These are phyloP conservation scores for Naganishia vishniacii DNA, from an alignment of 768 basidiomycete species.

Conservation along the genomic window DNA sequence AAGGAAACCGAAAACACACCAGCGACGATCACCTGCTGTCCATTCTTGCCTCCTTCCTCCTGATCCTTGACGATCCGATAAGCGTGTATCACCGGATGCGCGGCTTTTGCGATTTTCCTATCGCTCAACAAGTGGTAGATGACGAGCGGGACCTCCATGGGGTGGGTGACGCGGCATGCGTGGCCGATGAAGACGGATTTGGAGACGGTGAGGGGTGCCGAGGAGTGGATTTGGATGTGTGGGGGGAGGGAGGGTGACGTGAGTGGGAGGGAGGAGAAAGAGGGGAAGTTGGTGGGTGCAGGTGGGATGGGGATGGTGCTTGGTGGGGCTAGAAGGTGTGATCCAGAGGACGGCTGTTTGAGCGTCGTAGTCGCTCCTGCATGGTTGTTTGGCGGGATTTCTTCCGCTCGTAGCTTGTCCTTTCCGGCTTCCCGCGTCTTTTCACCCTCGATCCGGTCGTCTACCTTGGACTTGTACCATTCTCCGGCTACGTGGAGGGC, in stretches of 20 bases:
- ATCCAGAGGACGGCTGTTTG: not conserved
- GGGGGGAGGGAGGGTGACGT: not conserved
- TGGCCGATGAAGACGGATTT: slow-evolving; percentile 82
- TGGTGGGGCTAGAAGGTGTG: slow-evolving; percentile 8
- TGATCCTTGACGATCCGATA: slow-evolving; percentile 45
- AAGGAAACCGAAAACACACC: slow-evolving; percentile 24
- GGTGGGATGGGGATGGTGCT: slow-evolving; percentile 10
- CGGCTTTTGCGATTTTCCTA: slow-evolving; percentile 47
- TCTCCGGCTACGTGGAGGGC: slow-evolving; percentile 32
- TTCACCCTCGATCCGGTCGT: slow-evolving; percentile 32
- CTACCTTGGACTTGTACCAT: slow-evolving; percentile 38
- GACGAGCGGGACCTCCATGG: slow-evolving; percentile 59
- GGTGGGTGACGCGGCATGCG: slow-evolving; percentile 71
- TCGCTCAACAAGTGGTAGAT: slow-evolving; percentile 46
- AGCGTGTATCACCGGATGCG: slow-evolving; percentile 36
- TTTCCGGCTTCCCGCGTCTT: slow-evolving; percentile 31
- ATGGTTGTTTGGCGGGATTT: slow-evolving; percentile 1
- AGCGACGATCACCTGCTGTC: slow-evolving; percentile 31
- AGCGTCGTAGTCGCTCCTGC: slow-evolving; percentile 3
- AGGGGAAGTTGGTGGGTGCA: not conserved
- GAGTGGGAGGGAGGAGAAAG: not conserved
- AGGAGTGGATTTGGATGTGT: slow-evolving; percentile 59
- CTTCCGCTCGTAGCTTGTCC: not conserved
- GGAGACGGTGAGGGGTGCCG: slow-evolving; percentile 77
- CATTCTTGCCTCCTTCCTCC: slow-evolving; percentile 29